Percentiles rank a stretch among this genome's conserved stretches.
Conservation (phyloP, 345 rosid genomes). For the Sonneratia alba region DNA sequence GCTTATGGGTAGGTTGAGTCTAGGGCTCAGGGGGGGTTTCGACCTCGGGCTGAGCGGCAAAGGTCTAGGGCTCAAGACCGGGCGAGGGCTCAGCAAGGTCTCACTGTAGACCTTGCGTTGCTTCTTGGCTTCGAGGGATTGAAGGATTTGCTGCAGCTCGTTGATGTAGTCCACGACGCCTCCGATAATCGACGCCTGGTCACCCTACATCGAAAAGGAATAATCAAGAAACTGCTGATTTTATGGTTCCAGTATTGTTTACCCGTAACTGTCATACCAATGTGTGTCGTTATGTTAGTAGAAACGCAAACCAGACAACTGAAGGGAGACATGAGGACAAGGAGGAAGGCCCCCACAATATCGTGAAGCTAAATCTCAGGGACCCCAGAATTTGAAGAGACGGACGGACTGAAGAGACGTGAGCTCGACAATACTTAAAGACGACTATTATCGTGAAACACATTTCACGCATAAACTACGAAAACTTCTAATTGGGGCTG, state of each 20-base stretch:
- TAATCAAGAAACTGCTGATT: not conserved
- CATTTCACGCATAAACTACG: not conserved
- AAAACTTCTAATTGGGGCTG: no score
- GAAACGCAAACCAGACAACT: no score
- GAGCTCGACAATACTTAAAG: no score
- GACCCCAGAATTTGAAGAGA: not conserved
- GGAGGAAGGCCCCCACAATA: no score
- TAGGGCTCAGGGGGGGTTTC: slow-evolving; percentile 37
- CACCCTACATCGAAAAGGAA: slow-evolving; percentile 39
- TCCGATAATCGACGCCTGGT: slow-evolving; percentile 97
- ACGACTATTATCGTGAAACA: not conserved
- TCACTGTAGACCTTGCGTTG: slow-evolving; percentile 82
- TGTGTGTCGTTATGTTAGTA: no score
- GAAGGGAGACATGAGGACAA: no score
- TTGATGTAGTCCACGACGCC: slow-evolving; percentile 94
- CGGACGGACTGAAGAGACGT: no score
- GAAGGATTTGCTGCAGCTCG: slow-evolving; percentile 85
- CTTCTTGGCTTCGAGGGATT: slow-evolving; percentile 82
- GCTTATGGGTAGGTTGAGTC: slow-evolving; percentile 14
- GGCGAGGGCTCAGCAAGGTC: slow-evolving; percentile 68
- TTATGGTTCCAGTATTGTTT: no score
- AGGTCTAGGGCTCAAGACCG: slow-evolving; percentile 30
- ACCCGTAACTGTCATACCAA: no score
- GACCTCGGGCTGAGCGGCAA: slow-evolving; percentile 9
- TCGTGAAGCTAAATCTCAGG: not conserved